Evolutionary conservation across 257 asterid species (phyloP), one percentile per base, ranked within the genome.

Genomic region (Sherardia arvensis): DNA sequence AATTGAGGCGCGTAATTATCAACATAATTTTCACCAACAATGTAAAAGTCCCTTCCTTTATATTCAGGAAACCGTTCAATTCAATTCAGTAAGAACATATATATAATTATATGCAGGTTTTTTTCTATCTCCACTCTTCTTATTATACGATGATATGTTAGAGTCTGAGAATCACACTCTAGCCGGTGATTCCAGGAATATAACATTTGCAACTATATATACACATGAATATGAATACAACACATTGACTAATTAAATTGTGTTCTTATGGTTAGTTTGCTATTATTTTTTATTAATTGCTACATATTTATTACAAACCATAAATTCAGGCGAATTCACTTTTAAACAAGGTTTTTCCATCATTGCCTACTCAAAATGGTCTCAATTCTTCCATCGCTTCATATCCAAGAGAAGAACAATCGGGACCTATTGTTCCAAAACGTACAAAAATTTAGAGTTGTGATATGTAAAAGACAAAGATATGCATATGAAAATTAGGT

Each of bases 321-420:
- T 73, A 34, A 21, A 84, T 91, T 95, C 98, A 91, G 20, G 98
- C 72, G 57, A 56, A 87, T 51, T 74, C 76, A 32, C 88, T 91
- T 28, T 71, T 73, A 87, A 70, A 84, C 57, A 91, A 84, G 22
- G 98, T 86, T 74, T 91, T 88, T 61, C 98, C 98, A 60, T 91
- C 98, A 40, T 95, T 91, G 11, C 67, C 75, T 43, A 84, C 94
- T 15, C 96, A 73, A 51, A 87, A 91, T 27, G 98, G 96, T 64
- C 98, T 96, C 3, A 91, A 82, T 76, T 91, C 98, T 71, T 81
- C 80, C 88, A 91, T 82, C 66, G 96, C 98, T 75, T 96, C 98
- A 71, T 81, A 87, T 9, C 79, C 95, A 33, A 91, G 88, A 30
- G 98, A 91, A 4, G 98, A 91, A 72, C 98, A 91, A 11, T 96